Percentiles rank a stretch among this genome's conserved stretches.
Conservation (phyloP, 805 yeast genomes). For the Teunomyces gatunensis region DNA sequence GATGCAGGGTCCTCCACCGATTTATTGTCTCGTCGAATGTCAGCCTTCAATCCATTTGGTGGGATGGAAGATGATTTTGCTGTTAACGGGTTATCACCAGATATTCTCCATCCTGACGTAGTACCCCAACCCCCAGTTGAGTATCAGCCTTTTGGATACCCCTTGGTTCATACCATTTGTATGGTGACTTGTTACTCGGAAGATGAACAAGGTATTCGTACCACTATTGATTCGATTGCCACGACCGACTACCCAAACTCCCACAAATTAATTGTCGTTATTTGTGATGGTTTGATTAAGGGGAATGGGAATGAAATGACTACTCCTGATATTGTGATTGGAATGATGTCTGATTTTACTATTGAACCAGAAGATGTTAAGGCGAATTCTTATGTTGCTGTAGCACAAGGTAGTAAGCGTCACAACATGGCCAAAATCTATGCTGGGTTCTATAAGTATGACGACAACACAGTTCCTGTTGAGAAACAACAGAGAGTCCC, state of each 20-base stretch:
- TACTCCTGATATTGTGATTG: conserved; percentile 87
- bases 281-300: conserved; percentile 92
- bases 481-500: conserved; percentile 89
- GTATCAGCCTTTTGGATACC: conserved; percentile 83
- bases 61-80: conserved; percentile 30
- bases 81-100: conserved; percentile 52
- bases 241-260: conserved; percentile 95
- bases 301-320: conserved; percentile 88
- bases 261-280: conserved; percentile 78
- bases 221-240: conserved; percentile 89
- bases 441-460: conserved; percentile 89
- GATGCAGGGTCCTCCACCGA: conserved; percentile 35
- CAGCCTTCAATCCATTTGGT: conserved; percentile 33
- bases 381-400: conserved; percentile 89
- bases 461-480: conserved; percentile 67
- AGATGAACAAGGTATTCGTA: conserved; percentile 79
- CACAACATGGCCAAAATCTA: conserved; percentile 98
- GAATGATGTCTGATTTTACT: conserved; percentile 75
- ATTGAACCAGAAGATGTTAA: conserved; percentile 71
- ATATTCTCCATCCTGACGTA: conserved; percentile 67
- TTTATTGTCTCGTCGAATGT: conserved; percentile 26
- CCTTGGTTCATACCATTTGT: conserved; percentile 50
- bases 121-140: conserved; percentile 90
- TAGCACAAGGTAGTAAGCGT: conserved; percentile 89
- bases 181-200: conserved; percentile 93